phyloP scores from a whole-genome alignment of 2,329 filamentous ascomycete species.

The Colletotrichum simmondsii region DNA sequence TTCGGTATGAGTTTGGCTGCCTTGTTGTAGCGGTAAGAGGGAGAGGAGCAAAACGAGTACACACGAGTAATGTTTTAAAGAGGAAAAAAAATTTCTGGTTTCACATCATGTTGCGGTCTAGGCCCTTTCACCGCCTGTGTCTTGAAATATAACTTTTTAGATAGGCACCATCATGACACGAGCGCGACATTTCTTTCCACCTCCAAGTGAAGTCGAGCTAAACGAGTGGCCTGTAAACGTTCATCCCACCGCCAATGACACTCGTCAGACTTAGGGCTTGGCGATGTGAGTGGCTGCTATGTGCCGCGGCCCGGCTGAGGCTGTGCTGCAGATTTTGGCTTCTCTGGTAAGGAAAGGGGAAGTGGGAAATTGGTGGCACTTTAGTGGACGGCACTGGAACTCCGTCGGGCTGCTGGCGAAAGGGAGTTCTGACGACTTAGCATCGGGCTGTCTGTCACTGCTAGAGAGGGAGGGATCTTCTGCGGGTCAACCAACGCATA shows the following conservation, averaged over 20 bases:
- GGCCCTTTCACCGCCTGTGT: not conserved
- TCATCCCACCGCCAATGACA: not conserved
- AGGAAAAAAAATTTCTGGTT: not conserved
- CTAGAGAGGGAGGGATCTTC: no score
- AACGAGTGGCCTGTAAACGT: no score
- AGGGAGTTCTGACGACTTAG: no score
- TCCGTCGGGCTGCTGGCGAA: no score
- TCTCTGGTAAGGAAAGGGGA: not conserved
- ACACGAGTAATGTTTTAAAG: not conserved
- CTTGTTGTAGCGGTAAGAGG: slow-evolving; percentile 35
- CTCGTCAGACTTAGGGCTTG: not conserved
- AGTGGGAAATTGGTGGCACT: no score
- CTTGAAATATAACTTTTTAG: not conserved
- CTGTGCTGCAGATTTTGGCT: not conserved
- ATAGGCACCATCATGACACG: not conserved
- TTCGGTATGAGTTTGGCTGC: slow-evolving; percentile 36
- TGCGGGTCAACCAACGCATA: no score
- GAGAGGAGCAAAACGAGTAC: not conserved
- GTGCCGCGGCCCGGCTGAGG: no score
- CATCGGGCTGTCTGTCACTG: no score
- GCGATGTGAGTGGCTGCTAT: not conserved
- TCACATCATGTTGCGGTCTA: not conserved
- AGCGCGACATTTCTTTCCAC: not conserved
- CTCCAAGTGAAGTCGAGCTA: no score
- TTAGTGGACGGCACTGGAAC: no score